phyloP scores from a whole-genome alignment of 192 early-diverging fungal species.

The Coemansia sp. region DNA sequence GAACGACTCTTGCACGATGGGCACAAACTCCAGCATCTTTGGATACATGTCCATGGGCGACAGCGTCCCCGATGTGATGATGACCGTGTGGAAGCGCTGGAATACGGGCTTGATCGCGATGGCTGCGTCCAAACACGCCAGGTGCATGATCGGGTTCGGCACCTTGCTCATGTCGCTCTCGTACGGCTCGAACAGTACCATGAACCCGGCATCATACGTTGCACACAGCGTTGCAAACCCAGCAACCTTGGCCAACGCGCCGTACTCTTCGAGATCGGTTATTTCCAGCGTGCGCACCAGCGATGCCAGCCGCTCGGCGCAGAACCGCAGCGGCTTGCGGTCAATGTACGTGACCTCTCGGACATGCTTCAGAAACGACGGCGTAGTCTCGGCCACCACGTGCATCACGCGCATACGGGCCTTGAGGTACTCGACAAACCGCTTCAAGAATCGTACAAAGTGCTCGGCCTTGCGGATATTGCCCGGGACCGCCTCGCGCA shows the following conservation, averaged over 20 bases:
- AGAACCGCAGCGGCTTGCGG: slow-evolving; percentile 90
- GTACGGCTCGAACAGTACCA: slow-evolving; percentile 94
- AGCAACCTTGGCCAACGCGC: slow-evolving; percentile 78
- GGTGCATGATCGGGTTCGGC: slow-evolving; percentile 91
- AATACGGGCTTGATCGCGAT: slow-evolving; percentile 96
- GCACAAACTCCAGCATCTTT: slow-evolving; percentile 82
- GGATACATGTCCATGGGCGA: slow-evolving; percentile 99
- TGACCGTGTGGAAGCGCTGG: slow-evolving; percentile 89
- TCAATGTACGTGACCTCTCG: slow-evolving; percentile 96
- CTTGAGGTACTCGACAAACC: slow-evolving; percentile 98
- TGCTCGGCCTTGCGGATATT: slow-evolving; percentile 97
- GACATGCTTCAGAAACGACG: slow-evolving; percentile 87
- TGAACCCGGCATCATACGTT: slow-evolving; percentile 94
- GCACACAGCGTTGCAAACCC: slow-evolving; percentile 91
- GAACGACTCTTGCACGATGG: slow-evolving; percentile 86
- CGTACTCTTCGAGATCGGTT: slow-evolving; percentile 82
- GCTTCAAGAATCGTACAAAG: slow-evolving; percentile 92
- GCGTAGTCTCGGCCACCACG: slow-evolving; percentile 93
- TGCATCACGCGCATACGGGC: slow-evolving; percentile 94
- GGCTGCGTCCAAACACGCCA: slow-evolving; percentile 93
- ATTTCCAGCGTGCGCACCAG: slow-evolving; percentile 90
- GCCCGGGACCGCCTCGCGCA: slow-evolving; percentile 91
- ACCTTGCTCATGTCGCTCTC: slow-evolving; percentile 88
- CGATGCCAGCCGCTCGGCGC: slow-evolving; percentile 83
- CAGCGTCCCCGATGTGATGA: slow-evolving; percentile 98